Base-by-base conservation (phyloP, 495 filamentous ascomycete species). In the Gamarada debralockiae region DNA sequence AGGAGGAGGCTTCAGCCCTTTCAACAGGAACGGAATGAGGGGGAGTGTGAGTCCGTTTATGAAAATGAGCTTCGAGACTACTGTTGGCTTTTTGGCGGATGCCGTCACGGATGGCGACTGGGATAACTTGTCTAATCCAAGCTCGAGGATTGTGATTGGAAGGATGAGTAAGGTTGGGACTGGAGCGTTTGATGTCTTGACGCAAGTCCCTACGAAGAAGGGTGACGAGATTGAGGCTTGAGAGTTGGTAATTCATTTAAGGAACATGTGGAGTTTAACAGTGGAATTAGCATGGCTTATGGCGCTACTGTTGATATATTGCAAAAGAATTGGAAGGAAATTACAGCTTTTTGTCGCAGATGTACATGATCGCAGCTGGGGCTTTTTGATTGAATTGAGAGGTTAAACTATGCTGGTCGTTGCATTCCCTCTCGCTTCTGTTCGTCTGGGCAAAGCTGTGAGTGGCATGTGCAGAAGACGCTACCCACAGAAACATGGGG, bases 41-140 rank as follows among this genome's bases (percentile, higher is more conserved):
- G 80, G 86, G 53, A 87, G 85, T 62, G 83, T 89, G 14, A 92
- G 86, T 47, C 91, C 93, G 1, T 90, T 97, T 56, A 85, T 92
- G 69, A 96, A 97, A 78, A 96, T 96, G 90, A 95, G 89, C 68
- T 97, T 97, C 74, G 92, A 99, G 77, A 97, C 93, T 5, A 97
- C 93, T 18, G 80, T 96, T 29, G 86, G 86, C 1, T 97, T 95
- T 73, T 76, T 97, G 67, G 88, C 85, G 66, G 92, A 96, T 58
- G 91, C 92, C 22, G 89, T 95, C 15, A 67, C 92, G 37, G 90
- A 96, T 60, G 81, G 86, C 46, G 93, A 96, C 67, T 86, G 82
- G 75, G 93, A 99, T 70, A 85, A 88, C 62, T 76, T 99, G 48
- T 84, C 77, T 52, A 89, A 83, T 58, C 95, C 93, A 3, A 92